Base-by-base conservation (phyloP, 805 yeast species). In the Yarrowia bubula region DNA sequence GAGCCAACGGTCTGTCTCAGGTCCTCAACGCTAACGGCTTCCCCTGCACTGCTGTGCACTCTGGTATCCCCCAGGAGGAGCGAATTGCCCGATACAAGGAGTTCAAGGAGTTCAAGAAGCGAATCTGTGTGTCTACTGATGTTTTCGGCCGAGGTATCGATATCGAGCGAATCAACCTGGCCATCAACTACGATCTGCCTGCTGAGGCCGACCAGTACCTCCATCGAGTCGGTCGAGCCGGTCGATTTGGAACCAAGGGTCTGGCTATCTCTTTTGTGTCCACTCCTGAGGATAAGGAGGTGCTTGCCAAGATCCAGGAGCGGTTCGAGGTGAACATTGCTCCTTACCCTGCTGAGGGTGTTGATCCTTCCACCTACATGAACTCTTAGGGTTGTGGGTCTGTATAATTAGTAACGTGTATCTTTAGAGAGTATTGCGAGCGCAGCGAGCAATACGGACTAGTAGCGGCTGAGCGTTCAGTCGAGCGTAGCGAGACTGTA, bases 201-300 rank as follows among this genome's bases (percentile, higher is more conserved):
- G 82, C 79, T 70, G 98, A 92, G 81, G 97, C 98, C 69, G 98
- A 93, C 79, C 98, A 95, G 80, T 93, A 95, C 80, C 85, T 93
- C 77, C 99, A 93, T 83, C 91, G 99, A 83, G 99, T 93, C 69
- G 99, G 99, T 76, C 92, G 99, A 86, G 99, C 99, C 71, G 99
- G 99, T 81, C 92, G 99, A 85, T 93, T 93, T 74, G 99, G 99
- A 83, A 93, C 99, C 76, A 93, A 93, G 82, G 99, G 99, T 81
- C 86, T 95, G 73, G 96, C 98, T 64, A 84, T 95, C 66, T 90
- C 97, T 46, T 90, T 93, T 70, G 95, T 95, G 65, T 83, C 95
- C 47, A 83, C 87, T 66, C 89, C 86, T 73, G 93, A 87, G 69
- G 99, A 95, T 75, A 92, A 91, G 78, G 90, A 88, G 79, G 89